phyloP scores from a whole-genome alignment of 306 rosid genomes.

The Pterocarpus santalinus region DNA sequence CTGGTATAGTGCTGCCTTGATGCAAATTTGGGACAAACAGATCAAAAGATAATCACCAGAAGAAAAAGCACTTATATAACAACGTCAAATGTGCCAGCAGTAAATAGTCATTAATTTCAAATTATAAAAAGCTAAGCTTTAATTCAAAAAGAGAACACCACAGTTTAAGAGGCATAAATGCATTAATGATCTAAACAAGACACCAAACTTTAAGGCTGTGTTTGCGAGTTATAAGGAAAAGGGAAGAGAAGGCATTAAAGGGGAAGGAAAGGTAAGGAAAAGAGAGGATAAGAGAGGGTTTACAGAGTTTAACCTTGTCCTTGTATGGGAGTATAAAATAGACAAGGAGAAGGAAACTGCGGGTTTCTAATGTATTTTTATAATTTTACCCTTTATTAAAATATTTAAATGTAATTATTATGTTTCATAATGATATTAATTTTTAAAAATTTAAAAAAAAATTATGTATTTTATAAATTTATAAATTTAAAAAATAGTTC shows the following conservation, averaged over 20 bases:
- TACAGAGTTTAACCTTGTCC: too few relatives aligned
- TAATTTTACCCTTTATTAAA: too few relatives aligned
- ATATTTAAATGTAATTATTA: too few relatives aligned
- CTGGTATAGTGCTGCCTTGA: constrained; percentile 95
- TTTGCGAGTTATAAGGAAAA: background rate
- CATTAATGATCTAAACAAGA: constrained; percentile 30
- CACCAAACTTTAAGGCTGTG: background rate
- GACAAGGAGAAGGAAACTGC: too few relatives aligned
- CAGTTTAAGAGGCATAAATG: constrained; percentile 18
- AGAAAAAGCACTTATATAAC: constrained; percentile 21
- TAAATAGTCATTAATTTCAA: constrained; percentile 30
- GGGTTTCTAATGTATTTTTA: too few relatives aligned
- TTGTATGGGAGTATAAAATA: too few relatives aligned
- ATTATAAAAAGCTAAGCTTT: constrained; percentile 25
- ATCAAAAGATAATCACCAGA: constrained; percentile 31
- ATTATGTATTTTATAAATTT: too few relatives aligned
- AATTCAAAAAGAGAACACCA: constrained; percentile 27
- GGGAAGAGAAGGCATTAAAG: background rate
- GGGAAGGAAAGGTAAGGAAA: background rate
- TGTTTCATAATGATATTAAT: too few relatives aligned
- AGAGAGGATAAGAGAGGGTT: too few relatives aligned
- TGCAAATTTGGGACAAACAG: constrained; percentile 49
- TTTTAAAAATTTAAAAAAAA: too few relatives aligned
- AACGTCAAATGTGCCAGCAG: constrained; percentile 35
- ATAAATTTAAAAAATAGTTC: too few relatives aligned